A percentile compares a stretch with the other conserved stretches of the same genome.
phyloP scores from a whole-genome alignment of 2,329 filamentous ascomycete genomes.

The Corinectria fuckeliana region DNA sequence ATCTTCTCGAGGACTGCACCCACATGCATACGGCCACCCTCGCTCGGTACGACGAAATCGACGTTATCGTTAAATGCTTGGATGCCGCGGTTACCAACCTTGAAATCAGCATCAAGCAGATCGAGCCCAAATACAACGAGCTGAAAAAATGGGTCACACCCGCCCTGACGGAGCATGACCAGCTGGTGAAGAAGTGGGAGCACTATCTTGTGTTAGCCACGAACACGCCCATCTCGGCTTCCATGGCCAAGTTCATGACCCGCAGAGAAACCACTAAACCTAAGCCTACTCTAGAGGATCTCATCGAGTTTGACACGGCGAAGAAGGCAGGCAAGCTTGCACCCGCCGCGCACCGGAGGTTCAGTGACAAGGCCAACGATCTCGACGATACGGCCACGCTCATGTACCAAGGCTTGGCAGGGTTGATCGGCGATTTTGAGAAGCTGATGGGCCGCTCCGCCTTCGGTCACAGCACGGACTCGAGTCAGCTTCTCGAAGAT shows the following conservation, averaged over 20 bases:
- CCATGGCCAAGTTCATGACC: slow-evolving; percentile 73
- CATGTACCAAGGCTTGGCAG: slow-evolving; percentile 67
- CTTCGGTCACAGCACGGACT: slow-evolving; percentile 66
- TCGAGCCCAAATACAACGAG: slow-evolving; percentile 75
- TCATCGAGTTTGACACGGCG: slow-evolving; percentile 77
- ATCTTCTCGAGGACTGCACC: slow-evolving; percentile 72
- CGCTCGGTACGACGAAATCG: slow-evolving; percentile 74
- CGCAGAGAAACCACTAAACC: slow-evolving; percentile 50
- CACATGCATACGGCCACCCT: slow-evolving; percentile 67
- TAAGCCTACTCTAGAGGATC: slow-evolving; percentile 71
- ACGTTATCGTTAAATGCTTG: slow-evolving; percentile 79
- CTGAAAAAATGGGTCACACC: slow-evolving; percentile 74
- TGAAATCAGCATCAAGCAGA: slow-evolving; percentile 73
- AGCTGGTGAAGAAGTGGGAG: slow-evolving; percentile 71
- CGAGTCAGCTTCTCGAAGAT: slow-evolving; percentile 76
- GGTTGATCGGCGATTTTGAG: slow-evolving; percentile 68
- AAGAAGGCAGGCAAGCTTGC: slow-evolving; percentile 74
- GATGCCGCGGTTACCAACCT: slow-evolving; percentile 88
- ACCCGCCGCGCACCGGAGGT: slow-evolving; percentile 62
- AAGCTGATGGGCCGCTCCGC: slow-evolving; percentile 61
- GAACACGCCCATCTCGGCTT: slow-evolving; percentile 67
- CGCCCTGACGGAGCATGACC: slow-evolving; percentile 71
- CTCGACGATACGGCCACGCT: slow-evolving; percentile 66
- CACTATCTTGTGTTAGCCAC: slow-evolving; percentile 69
- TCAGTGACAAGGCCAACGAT: slow-evolving; percentile 64